Conservation (phyloP, 768 basidiomycete genomes). For the Cystofilobasidium bisporidii region DNA sequence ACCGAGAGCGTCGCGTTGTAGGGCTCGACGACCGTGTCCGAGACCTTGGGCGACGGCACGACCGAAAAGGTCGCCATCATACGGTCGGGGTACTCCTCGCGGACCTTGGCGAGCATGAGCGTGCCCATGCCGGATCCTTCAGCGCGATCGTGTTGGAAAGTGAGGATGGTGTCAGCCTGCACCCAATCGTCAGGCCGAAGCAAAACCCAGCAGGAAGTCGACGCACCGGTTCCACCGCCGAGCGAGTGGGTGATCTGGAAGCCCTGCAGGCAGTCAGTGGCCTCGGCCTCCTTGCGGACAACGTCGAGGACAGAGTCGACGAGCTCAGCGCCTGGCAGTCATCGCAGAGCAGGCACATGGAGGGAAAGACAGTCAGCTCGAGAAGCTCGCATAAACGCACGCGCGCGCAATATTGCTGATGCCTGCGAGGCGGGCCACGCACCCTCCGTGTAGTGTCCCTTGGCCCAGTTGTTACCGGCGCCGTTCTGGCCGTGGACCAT, state of each 20-base stretch:
- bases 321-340: constrained; percentile 59
- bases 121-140: constrained; percentile 63
- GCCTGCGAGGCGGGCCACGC: background rate
- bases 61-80: constrained; percentile 50
- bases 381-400: too few relatives aligned
- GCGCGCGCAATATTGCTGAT: too few relatives aligned
- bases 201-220: background rate
- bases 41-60: constrained; percentile 51
- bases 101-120: constrained; percentile 66
- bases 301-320: constrained; percentile 49
- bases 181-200: too few relatives aligned
- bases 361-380: background rate
- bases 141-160: too few relatives aligned
- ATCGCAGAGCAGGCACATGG: background rate
- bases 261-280: constrained; percentile 78
- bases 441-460: constrained; percentile 56
- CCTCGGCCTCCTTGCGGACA: constrained; percentile 68
- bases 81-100: constrained; percentile 51
- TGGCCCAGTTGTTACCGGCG: constrained; percentile 38
- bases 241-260: constrained; percentile 79
- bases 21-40: constrained; percentile 51
- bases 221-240: constrained; percentile 70
- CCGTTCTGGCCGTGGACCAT: constrained; percentile 50
- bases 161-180: too few relatives aligned
- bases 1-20: constrained; percentile 77